Conservation (phyloP, 306 rosid genomes). For the Lablab purpureus region DNA sequence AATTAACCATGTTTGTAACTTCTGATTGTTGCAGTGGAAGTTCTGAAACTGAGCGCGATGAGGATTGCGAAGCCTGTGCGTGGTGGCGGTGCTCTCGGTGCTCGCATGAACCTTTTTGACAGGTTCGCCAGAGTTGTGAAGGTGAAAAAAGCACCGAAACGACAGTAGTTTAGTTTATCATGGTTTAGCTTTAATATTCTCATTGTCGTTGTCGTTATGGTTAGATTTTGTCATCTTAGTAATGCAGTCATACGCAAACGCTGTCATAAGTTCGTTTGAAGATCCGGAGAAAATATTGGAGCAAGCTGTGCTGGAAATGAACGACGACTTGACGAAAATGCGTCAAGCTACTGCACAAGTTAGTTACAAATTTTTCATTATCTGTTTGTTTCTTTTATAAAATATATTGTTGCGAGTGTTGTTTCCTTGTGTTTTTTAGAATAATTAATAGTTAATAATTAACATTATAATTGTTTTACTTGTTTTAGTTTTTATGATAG, state of each 20-base stretch:
- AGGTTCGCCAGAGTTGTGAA: constrained; percentile 89
- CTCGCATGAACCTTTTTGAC: constrained; percentile 84
- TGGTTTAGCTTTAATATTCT: constrained; percentile 38
- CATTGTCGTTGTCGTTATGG: constrained; percentile 45
- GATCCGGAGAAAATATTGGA: constrained; percentile 98
- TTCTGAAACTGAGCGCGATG: constrained; percentile 56
- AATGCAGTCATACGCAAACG: constrained; percentile 95
- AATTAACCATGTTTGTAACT: not conserved
- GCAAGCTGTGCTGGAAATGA: constrained; percentile 96
- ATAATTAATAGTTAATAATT: not conserved
- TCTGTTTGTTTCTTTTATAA: not conserved
- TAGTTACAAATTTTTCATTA: constrained; percentile 36
- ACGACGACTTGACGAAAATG: constrained; percentile 94
- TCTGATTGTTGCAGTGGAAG: constrained; percentile 28
- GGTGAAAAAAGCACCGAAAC: constrained; percentile 59
- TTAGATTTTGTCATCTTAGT: constrained; percentile 49
- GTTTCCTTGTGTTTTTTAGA: not conserved
- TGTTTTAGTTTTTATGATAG: not conserved
- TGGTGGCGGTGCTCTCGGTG: constrained; percentile 80
- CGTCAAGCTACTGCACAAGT: constrained; percentile 99
- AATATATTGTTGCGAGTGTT: not conserved
- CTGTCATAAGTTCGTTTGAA: constrained; percentile 83
- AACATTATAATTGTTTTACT: not conserved
- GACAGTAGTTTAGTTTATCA: not conserved
- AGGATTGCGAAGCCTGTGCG: constrained; percentile 53